Base-by-base conservation (phyloP, 2,329 filamentous ascomycete genomes). In the Aspergillus sp. region DNA sequence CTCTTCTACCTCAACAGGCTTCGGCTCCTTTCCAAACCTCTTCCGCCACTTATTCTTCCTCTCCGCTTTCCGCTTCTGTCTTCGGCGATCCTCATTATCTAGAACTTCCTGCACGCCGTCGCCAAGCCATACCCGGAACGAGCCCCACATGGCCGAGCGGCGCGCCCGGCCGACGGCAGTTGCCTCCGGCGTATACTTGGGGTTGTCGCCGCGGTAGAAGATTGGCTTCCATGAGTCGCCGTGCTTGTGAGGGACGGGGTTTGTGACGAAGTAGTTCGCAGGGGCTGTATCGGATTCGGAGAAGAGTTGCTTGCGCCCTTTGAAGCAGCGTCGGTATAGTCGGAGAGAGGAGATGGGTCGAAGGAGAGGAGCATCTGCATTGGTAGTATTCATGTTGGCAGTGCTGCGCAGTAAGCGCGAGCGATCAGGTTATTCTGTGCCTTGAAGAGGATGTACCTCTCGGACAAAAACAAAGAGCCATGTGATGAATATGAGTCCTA, bases 171-270 rank as follows among this genome's bases (percentile, higher is more conserved):
- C 60, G 17, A 59, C 59, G 19, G 57, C 56, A 7, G n/a, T 55
- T 13, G 60, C 30, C 6, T 22, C n/a, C 22, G 60, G 55, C 0
- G 56, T 59, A 25, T 59, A 59, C 17, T 62, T 62, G 13, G 56
- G 60, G 34, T 62, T 62, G 38, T 62, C 60, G n/a, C 60, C 60
- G 3, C 60, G 60, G 45, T 59, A 59, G 38, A 62, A 59, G 8
- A 59, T 15, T 11, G 60, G 60, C 22, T 47, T 59, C 60, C 60
- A 62, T 9, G 6, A 25, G 47, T 22, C 22, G 47, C 50, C 25
- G 47, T 60, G 52, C 17, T 46, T 55, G 23, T 62, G 60, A 1
- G 60, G 57, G 8, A 49, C 25, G 4, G 60, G 60, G 51, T 62
- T 62, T 7, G 45, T 47, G 51, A 62, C 19, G 43, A 52, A 62